Conservation (phyloP, 768 basidiomycete genomes). For the Pisolithus albus region DNA sequence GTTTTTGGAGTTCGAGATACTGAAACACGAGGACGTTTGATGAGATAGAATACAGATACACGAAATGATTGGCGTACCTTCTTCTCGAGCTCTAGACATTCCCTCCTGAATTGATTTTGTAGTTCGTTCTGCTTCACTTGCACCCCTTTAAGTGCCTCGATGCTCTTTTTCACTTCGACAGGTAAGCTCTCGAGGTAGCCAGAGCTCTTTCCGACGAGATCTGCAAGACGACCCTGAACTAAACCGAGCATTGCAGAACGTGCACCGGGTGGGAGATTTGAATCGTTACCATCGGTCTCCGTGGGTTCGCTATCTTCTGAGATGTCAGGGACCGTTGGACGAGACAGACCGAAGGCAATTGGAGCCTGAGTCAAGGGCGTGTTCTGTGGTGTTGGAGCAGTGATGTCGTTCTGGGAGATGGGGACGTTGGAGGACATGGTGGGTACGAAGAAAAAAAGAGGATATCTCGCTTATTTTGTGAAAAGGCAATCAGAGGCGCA, state of each 20-base stretch:
- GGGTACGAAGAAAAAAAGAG: slow-evolving; percentile 20
- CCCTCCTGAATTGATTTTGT: slow-evolving; percentile 87
- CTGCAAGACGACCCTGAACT: slow-evolving; percentile 82
- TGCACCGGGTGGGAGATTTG: slow-evolving; percentile 36
- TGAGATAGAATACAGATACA: slow-evolving; percentile 10
- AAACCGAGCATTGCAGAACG: slow-evolving; percentile 72
- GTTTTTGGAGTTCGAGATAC: slow-evolving; percentile 73
- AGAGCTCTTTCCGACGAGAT: slow-evolving; percentile 83
- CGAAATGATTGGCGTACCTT: slow-evolving; percentile 49
- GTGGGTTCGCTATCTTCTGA: slow-evolving; percentile 72
- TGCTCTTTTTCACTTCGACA: slow-evolving; percentile 67
- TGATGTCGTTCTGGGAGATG: slow-evolving; percentile 53
- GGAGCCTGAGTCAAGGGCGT: slow-evolving; percentile 82
- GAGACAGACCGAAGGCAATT: slow-evolving; percentile 70
- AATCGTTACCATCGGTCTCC: slow-evolving; percentile 44
- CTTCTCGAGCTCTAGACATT: slow-evolving; percentile 92
- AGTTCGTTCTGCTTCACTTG: slow-evolving; percentile 88
- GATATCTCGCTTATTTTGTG: slow-evolving; percentile 14
- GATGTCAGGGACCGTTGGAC: slow-evolving; percentile 86
- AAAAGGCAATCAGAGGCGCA: slow-evolving; percentile 17
- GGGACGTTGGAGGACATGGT: slow-evolving; percentile 66
- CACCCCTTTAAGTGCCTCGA: slow-evolving; percentile 91
- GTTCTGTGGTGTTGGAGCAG: slow-evolving; percentile 93
- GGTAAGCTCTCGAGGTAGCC: slow-evolving; percentile 93
- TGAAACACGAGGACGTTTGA: slow-evolving; percentile 24